Conservation (phyloP, 768 basidiomycete genomes). For the Termitomyces sp. region DNA sequence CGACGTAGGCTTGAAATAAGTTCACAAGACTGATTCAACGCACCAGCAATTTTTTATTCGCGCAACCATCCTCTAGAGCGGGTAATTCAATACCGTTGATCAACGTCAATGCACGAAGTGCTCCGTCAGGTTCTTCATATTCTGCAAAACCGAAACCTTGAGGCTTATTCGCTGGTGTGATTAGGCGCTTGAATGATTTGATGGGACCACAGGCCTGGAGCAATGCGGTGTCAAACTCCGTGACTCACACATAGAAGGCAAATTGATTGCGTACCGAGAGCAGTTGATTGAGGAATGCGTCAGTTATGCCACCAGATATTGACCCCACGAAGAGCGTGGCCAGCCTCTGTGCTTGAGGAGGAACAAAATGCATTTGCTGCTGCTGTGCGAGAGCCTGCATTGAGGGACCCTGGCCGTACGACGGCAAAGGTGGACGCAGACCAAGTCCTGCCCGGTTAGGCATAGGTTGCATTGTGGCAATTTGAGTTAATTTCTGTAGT, state of each 20-base stretch:
- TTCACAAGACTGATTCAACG: slow-evolving; percentile 38
- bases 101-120: slow-evolving; percentile 60
- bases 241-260: not conserved
- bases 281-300: slow-evolving; percentile 73
- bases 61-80: slow-evolving; percentile 46
- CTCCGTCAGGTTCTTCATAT: slow-evolving; percentile 90
- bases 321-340: slow-evolving; percentile 88
- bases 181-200: slow-evolving; percentile 87
- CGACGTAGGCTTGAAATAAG: slow-evolving; percentile 41
- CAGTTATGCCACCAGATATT: slow-evolving; percentile 90
- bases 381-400: slow-evolving; percentile 88
- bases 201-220: slow-evolving; percentile 84
- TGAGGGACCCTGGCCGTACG: slow-evolving; percentile 89
- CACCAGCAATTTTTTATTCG: slow-evolving; percentile 55
- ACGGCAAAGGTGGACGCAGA: slow-evolving; percentile 82
- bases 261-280: slow-evolving; percentile 50
- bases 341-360: slow-evolving; percentile 64
- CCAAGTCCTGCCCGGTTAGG: slow-evolving; percentile 82
- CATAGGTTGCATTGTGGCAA: slow-evolving; percentile 52
- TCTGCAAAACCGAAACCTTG: slow-evolving; percentile 98
- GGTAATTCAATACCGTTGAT: slow-evolving; percentile 48
- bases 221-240: not conserved
- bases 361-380: slow-evolving; percentile 67
- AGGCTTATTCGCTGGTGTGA: slow-evolving; percentile 88
- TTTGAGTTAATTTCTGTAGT: not conserved